Percentiles rank a stretch among this genome's conserved stretches.
These are phyloP conservation scores for Apiospora sp. DNA, from an alignment of 2,329 filamentous ascomycete genomes.

Conservation along the genomic window DNA sequence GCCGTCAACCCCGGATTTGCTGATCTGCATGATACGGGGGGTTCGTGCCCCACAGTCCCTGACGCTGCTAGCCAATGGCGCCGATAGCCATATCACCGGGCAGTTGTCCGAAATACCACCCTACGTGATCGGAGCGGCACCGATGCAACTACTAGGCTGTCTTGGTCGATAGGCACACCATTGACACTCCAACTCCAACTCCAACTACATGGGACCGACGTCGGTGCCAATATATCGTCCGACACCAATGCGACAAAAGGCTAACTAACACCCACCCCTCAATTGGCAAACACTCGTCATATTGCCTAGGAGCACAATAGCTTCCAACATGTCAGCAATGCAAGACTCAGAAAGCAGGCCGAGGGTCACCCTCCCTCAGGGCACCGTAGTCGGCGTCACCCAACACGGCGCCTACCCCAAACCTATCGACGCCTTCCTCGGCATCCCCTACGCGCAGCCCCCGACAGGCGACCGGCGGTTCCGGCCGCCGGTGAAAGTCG, in stretches of 20 bases:
- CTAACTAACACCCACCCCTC: neutral
- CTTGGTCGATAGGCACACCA: neutral
- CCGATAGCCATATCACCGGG: conserved; percentile 14
- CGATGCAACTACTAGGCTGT: conserved; percentile 3
- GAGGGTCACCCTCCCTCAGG: conserved; percentile 31
- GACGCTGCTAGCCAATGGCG: neutral
- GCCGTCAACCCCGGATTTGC: conserved; percentile 9
- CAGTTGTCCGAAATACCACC: neutral
- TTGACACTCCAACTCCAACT: neutral
- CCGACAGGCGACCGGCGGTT: conserved; percentile 57
- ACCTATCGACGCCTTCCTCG: conserved; percentile 51
- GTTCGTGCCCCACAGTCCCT: neutral
- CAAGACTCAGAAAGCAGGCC: conserved; percentile 25
- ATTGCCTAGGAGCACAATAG: neutral
- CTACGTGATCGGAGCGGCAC: neutral
- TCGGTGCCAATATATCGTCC: neutral
- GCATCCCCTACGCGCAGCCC: conserved; percentile 57
- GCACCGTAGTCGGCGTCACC: conserved; percentile 37
- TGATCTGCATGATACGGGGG: conserved; percentile 1
- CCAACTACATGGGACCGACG: no score
- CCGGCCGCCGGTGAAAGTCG: conserved; percentile 43
- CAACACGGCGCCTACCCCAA: conserved; percentile 31
- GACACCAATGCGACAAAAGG: neutral
- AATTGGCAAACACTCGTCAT: neutral
- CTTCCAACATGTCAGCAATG: neutral